These are phyloP conservation scores for Adansonia gregorii DNA, from an alignment of 441 rosid species.

Conservation along the genomic window DNA sequence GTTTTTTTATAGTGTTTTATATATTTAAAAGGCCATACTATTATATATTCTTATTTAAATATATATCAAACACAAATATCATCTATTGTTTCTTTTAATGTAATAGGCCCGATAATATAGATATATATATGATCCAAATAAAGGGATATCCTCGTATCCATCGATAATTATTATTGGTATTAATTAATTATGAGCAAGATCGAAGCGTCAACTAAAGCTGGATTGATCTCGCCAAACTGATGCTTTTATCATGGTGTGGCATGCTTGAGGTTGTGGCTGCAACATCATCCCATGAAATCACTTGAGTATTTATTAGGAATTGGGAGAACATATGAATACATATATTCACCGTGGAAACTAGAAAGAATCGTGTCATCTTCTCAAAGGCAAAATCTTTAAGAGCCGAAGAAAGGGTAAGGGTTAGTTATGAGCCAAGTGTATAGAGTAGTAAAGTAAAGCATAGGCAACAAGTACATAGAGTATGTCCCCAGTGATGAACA, in stretches of 20 bases:
- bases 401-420: background rate
- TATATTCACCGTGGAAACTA: background rate
- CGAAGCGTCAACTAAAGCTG: background rate
- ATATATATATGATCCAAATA: no score
- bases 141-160: no score
- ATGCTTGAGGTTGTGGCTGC: background rate
- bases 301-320: background rate
- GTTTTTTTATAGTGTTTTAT: no score
- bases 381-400: slow-evolving; percentile 24
- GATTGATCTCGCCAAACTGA: slow-evolving; percentile 3
- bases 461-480: slow-evolving; percentile 32
- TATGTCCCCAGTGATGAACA: slow-evolving; percentile 30
- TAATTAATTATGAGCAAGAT: no score
- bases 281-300: background rate
- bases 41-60: no score
- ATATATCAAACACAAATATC: no score
- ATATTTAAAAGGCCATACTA: no score
- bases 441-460: slow-evolving; percentile 26
- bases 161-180: no score
- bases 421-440: background rate
- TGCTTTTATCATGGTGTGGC: background rate
- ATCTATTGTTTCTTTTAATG: no score
- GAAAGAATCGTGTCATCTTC: slow-evolving; percentile 20
- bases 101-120: no score
- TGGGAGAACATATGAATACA: background rate